Conservation (phyloP, 2,329 filamentous ascomycete genomes). For the Nigrospora oryzae region DNA sequence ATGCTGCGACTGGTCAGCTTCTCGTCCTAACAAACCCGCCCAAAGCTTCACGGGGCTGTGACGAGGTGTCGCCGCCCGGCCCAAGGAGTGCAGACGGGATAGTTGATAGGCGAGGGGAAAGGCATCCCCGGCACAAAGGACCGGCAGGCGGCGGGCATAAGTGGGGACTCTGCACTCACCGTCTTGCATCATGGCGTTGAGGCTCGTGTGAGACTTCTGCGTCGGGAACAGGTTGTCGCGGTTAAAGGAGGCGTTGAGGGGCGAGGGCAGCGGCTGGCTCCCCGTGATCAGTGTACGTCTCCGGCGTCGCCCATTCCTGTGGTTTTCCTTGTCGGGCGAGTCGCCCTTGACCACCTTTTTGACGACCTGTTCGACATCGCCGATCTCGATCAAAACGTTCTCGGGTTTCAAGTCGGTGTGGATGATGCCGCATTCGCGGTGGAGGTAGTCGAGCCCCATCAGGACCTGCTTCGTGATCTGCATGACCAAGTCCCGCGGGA, state of each 20-base stretch:
- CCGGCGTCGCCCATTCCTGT: constrained; percentile 82
- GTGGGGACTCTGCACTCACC: constrained; percentile 34
- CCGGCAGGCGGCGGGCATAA: too few relatives aligned
- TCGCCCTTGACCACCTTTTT: constrained; percentile 86
- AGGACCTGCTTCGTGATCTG: constrained; percentile 98
- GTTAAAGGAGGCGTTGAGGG: constrained; percentile 85
- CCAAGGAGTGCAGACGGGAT: too few relatives aligned
- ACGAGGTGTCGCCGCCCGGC: too few relatives aligned
- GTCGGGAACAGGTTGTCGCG: constrained; percentile 62
- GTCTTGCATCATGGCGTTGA: constrained; percentile 79
- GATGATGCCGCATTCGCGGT: constrained; percentile 97
- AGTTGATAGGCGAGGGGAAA: too few relatives aligned
- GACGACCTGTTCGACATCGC: constrained; percentile 97
- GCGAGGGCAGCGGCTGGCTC: constrained; percentile 90
- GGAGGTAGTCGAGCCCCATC: constrained; percentile 89
- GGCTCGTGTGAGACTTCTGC: constrained; percentile 60
- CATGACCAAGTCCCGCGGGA: constrained; percentile 93
- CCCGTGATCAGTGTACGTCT: constrained; percentile 92
- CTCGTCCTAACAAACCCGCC: too few relatives aligned
- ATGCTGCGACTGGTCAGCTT: background rate
- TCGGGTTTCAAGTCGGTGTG: constrained; percentile 97
- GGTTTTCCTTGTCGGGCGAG: constrained; percentile 66
- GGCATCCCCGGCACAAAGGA: too few relatives aligned
- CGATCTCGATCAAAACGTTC: constrained; percentile 97
- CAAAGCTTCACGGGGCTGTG: too few relatives aligned